A percentile compares a stretch with the other conserved stretches of the same genome.
These are phyloP conservation scores for Gloeopeniophorella convolvens DNA, from an alignment of 768 basidiomycete species.

Conservation along the genomic window DNA sequence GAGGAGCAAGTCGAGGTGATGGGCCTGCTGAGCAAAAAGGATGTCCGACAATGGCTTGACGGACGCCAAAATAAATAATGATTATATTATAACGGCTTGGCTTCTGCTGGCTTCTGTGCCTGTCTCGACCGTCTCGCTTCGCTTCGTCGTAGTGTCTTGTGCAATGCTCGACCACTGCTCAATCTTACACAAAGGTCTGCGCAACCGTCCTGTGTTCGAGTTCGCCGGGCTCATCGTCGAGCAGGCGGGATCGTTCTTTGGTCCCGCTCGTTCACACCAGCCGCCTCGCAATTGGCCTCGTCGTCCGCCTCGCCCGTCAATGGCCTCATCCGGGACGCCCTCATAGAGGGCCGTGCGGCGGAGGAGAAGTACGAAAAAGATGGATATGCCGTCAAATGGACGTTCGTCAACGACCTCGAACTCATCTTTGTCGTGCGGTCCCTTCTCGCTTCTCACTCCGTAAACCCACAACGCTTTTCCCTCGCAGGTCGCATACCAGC, in stretches of 20 bases:
- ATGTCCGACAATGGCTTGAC: conserved; percentile 79
- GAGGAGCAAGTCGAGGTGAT: conserved; percentile 45
- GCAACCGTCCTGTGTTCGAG: background rate
- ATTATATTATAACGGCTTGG: conserved; percentile 3
- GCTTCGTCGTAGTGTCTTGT: background rate
- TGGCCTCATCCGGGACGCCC: conserved; percentile 79
- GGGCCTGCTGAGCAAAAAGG: conserved; percentile 64
- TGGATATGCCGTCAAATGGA: conserved; percentile 92
- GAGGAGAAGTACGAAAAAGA: conserved; percentile 89
- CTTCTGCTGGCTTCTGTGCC: background rate
- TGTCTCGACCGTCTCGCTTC: background rate
- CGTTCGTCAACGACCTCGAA: conserved; percentile 90
- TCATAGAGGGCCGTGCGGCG: conserved; percentile 82
- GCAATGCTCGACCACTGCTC: conserved; percentile 93
- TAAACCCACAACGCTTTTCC: background rate
- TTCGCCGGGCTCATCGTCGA: background rate
- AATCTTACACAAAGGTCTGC: conserved; percentile 83
- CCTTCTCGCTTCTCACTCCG: background rate
- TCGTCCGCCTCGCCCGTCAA: conserved; percentile 80
- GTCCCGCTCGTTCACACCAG: conserved; percentile 92
- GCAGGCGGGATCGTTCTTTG: conserved; percentile 89
- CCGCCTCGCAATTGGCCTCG: conserved; percentile 60
- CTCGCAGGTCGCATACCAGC: conserved; percentile 86
- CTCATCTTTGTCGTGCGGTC: conserved; percentile 88
- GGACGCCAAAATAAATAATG: conserved; percentile 29